Base-by-base conservation (phyloP, 2,329 filamentous ascomycete species). In the Fusarium aywerte region DNA sequence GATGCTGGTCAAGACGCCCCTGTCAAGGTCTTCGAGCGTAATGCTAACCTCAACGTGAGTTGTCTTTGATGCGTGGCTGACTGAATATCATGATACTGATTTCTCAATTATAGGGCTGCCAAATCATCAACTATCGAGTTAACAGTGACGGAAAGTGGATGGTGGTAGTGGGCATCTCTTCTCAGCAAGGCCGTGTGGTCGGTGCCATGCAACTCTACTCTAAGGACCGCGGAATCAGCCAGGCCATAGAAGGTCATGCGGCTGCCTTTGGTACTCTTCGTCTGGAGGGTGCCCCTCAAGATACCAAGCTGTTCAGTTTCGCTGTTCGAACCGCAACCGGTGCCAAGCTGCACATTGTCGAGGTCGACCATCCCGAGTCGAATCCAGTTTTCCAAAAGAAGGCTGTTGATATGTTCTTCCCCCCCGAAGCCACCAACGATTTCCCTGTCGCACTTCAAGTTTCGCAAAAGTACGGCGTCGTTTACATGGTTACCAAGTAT, bases 81-180 rank as follows among this genome's bases (percentile, higher is more conserved):
- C 27, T 16, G 32, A 21, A 16, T 4, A 25, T 44, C 15, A 27
- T 42, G 29, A 32, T 43, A 65, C 73, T 75, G 62, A 72, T 62
- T 54, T 33, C 32, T 16, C 44, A n/a, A 13, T 29, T 35, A 58
- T 74, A 96, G 92, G 91, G 91, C 70, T 96, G 93, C 81, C 96
- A 99, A 88, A 99, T 99, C 80, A 99, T 99, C 87, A 99, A 98
- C 84, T 99, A 99, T 83, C 93, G 95, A 72, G 92, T 96, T 73
- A 97, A 95, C 80, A 89, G 90, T 69, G 95, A 99, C 70, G 93
- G 93, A 78, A 97, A 97, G 81, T 99, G 96, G 96, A 97, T 97
- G 90, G 94, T 96, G 29, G 90, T 97, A 57, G 93, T 99, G 59
- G 96, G 96, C 75, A 99, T 99, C 74, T 94, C 94, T 60, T 92